Percentiles rank a stretch among this genome's conserved stretches.
Evolutionary conservation across 192 early-diverging fungal species (phyloP).

Genomic region (Lunasporangiospora selenospora): DNA sequence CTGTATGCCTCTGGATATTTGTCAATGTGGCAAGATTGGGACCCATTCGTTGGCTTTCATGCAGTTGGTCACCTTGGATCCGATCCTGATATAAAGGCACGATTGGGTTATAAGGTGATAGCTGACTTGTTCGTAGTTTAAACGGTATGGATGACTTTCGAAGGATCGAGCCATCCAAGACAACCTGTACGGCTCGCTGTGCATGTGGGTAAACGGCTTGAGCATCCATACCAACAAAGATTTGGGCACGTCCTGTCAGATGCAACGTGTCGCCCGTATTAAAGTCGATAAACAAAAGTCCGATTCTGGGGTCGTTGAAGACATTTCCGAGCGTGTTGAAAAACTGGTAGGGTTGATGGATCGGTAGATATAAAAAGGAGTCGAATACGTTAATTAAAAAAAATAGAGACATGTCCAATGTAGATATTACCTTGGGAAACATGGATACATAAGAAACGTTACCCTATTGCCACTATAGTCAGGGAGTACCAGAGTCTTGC

Average conservation of each 20-base stretch:
- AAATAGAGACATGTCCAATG: neutral
- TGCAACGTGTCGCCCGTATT: conserved; percentile 27
- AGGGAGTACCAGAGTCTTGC: conserved; percentile 16
- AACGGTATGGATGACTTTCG: conserved; percentile 9
- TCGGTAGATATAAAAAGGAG: neutral
- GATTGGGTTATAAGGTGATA: conserved; percentile 37
- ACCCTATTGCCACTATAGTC: conserved; percentile 47
- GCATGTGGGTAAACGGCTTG: conserved; percentile 28
- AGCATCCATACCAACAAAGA: conserved; percentile 18
- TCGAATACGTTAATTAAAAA: neutral
- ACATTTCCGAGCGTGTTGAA: conserved; percentile 45
- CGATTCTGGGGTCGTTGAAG: conserved; percentile 15
- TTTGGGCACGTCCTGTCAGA: conserved; percentile 22
- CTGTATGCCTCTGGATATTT: conserved; percentile 11
- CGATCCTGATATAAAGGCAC: neutral
- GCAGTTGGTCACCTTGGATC: neutral
- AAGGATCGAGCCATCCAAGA: conserved; percentile 9
- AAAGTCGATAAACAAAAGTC: conserved; percentile 23
- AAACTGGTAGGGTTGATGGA: too few relatives aligned
- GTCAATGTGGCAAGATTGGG: conserved; percentile 4
- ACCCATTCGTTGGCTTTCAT: too few relatives aligned
- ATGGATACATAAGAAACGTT: neutral
- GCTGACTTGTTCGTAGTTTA: conserved; percentile 20
- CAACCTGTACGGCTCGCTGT: conserved; percentile 14
- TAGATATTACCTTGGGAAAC: neutral